Evolutionary conservation across 2,329 filamentous ascomycete species (phyloP).

Genomic region (Microdochium nivale): DNA sequence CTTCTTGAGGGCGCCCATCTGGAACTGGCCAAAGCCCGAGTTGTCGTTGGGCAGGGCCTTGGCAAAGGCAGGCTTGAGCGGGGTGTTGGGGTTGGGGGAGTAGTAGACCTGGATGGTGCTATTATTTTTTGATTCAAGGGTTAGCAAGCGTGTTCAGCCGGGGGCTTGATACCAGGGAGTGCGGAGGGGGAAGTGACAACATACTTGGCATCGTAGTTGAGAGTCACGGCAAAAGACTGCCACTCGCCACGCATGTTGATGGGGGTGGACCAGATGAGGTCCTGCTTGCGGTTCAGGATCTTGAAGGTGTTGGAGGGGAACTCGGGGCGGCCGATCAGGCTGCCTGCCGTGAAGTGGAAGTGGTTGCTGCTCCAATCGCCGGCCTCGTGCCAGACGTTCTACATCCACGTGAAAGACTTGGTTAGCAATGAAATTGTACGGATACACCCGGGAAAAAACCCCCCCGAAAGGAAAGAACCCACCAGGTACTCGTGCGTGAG

Average conservation of each 20-base stretch:
- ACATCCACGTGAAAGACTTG: not conserved
- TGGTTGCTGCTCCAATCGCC: slow-evolving; percentile 20
- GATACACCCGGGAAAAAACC: too few relatives aligned
- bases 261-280: slow-evolving; percentile 28
- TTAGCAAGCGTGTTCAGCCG: not conserved
- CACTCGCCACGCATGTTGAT: slow-evolving; percentile 34
- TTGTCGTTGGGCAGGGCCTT: slow-evolving; percentile 37
- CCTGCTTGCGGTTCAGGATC: slow-evolving; percentile 28
- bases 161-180: not conserved
- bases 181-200: slow-evolving; percentile 11
- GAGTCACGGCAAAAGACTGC: slow-evolving; percentile 53
- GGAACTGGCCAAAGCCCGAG: slow-evolving; percentile 43
- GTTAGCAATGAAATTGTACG: slow-evolving; percentile 13
- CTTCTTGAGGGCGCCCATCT: slow-evolving; percentile 52
- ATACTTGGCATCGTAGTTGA: slow-evolving; percentile 47
- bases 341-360: slow-evolving; percentile 24
- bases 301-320: slow-evolving; percentile 30
- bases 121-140: too few relatives aligned
- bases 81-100: slow-evolving; percentile 32
- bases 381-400: slow-evolving; percentile 24
- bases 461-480: slow-evolving; percentile 1
- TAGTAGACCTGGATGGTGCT: slow-evolving; percentile 50
- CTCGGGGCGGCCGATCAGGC: slow-evolving; percentile 22
- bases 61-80: slow-evolving; percentile 37
- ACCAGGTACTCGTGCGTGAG: slow-evolving; percentile 23